Percentiles rank a stretch among this genome's conserved stretches.
Evolutionary conservation across 2,329 filamentous ascomycete species (phyloP).

Genomic region (Hysterium pulicare): DNA sequence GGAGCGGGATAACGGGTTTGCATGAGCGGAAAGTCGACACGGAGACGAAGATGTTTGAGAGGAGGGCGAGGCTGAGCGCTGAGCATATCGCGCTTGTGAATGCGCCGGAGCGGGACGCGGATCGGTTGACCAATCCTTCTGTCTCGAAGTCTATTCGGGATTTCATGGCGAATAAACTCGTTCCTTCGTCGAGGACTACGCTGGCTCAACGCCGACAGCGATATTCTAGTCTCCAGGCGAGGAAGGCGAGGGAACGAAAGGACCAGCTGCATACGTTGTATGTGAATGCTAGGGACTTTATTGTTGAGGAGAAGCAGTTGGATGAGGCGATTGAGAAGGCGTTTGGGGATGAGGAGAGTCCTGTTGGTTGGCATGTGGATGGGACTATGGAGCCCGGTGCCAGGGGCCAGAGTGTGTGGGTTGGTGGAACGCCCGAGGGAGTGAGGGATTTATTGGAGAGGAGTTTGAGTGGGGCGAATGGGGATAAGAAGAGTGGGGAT

Average conservation of each 20-base stretch:
- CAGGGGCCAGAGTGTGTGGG: constrained; percentile 29
- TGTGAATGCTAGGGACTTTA: constrained; percentile 82
- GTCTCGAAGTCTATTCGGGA: constrained; percentile 40
- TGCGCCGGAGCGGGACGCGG: constrained; percentile 70
- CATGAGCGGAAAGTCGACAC: constrained; percentile 44
- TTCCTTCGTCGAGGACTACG: neutral
- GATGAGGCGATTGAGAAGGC: constrained; percentile 67
- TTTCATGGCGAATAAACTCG: neutral
- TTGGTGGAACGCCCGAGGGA: constrained; percentile 27
- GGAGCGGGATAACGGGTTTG: constrained; percentile 67
- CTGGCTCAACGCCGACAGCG: constrained; percentile 13
- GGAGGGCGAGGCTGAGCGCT: constrained; percentile 36
- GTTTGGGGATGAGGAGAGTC: constrained; percentile 62
- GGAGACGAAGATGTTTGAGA: constrained; percentile 18
- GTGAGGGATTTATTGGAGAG: constrained; percentile 31
- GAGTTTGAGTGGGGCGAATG: constrained; percentile 33
- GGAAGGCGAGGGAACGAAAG: constrained; percentile 59
- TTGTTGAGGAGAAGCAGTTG: constrained; percentile 76
- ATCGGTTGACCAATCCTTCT: constrained; percentile 69
- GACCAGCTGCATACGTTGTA: constrained; percentile 83
- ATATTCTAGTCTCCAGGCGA: constrained; percentile 35
- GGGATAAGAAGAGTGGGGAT: constrained; percentile 17
- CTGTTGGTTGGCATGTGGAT: constrained; percentile 36
- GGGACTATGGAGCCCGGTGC: constrained; percentile 17
- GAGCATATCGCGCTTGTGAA: constrained; percentile 52